phyloP scores from a whole-genome alignment of 2,329 filamentous ascomycete species.

The Sphaerostilbella broomeana region DNA sequence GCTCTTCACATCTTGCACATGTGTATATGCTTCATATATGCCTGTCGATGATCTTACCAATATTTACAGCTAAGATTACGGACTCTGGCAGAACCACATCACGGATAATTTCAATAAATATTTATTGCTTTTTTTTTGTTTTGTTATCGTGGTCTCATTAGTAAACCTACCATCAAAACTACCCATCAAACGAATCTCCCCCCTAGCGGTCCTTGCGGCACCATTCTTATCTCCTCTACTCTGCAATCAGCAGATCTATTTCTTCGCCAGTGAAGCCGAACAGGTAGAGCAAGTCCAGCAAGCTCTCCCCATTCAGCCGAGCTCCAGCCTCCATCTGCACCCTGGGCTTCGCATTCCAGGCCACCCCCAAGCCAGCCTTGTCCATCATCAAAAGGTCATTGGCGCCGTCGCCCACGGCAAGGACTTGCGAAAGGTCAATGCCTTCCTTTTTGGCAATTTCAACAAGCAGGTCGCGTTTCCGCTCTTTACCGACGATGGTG shows the following conservation, averaged over 20 bases:
- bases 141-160: slow-evolving; percentile 2
- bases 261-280: slow-evolving; percentile 67
- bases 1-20: no score
- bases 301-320: slow-evolving; percentile 61
- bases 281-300: slow-evolving; percentile 67
- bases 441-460: slow-evolving; percentile 64
- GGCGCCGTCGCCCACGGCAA: slow-evolving; percentile 75
- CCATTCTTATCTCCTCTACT: background rate
- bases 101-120: no score
- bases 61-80: no score
- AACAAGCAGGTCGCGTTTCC: slow-evolving; percentile 64
- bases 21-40: no score
- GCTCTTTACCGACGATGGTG: slow-evolving; percentile 67
- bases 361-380: slow-evolving; percentile 68
- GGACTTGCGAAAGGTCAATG: slow-evolving; percentile 57
- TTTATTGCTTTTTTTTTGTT: no score
- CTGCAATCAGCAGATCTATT: slow-evolving; percentile 22
- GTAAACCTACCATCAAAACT: background rate
- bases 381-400: slow-evolving; percentile 79
- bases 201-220: background rate
- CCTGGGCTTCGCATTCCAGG: slow-evolving; percentile 77
- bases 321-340: slow-evolving; percentile 73
- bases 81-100: no score
- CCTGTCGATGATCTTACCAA: no score
- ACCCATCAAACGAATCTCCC: background rate